phyloP scores from a whole-genome alignment of 345 rosid genomes.

The Citrus inodora region DNA sequence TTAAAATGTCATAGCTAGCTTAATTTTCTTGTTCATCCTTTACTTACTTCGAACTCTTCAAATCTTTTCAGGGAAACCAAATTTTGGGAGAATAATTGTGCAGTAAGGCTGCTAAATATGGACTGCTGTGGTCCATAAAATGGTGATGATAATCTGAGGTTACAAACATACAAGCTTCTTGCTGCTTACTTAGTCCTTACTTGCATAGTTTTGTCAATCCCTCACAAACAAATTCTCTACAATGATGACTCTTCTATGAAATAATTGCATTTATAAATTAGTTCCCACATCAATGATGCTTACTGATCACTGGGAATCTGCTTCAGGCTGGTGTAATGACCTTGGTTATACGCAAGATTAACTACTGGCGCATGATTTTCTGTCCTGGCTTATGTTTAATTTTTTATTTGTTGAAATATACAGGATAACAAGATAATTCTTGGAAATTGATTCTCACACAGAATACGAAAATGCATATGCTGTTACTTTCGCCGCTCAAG shows the following conservation, averaged over 20 bases:
- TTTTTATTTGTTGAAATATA: background rate
- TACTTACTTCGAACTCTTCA: background rate
- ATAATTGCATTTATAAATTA: background rate
- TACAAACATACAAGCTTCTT: constrained; percentile 6
- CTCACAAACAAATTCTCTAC: background rate
- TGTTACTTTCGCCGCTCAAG: background rate
- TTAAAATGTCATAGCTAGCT: background rate
- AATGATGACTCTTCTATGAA: background rate
- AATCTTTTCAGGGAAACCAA: constrained; percentile 16
- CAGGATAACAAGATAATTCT: background rate
- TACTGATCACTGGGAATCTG: background rate
- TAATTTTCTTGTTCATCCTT: background rate
- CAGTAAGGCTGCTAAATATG: background rate
- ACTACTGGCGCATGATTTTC: background rate
- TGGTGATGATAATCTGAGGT: background rate
- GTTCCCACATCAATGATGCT: background rate
- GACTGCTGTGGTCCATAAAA: background rate
- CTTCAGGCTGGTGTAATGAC: background rate
- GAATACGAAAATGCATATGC: background rate
- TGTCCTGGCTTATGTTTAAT: background rate
- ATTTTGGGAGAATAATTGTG: background rate
- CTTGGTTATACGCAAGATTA: background rate
- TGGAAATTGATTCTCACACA: background rate
- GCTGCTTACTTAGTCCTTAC: background rate
- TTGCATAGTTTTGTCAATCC: background rate